Evolutionary conservation across 1,284 basidiomycete species (phyloP).

Genomic region (Phaffia rhodozyma): DNA sequence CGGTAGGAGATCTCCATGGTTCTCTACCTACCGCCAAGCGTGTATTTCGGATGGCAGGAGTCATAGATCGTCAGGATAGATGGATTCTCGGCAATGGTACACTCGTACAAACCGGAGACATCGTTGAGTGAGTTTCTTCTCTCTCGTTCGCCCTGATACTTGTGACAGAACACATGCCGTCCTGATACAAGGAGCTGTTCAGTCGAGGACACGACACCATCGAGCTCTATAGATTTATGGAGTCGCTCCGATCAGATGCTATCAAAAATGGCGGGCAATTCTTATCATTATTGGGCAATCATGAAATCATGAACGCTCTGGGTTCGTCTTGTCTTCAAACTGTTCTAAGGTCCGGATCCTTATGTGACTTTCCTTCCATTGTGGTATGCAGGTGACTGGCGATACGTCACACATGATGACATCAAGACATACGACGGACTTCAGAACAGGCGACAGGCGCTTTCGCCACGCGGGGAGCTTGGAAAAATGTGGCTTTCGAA

Average conservation of each 20-base stretch:
- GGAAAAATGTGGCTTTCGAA: slow-evolving; percentile 14
- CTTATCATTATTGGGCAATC: slow-evolving; percentile 16
- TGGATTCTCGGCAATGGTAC: slow-evolving; percentile 3
- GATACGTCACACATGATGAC: slow-evolving; percentile 36
- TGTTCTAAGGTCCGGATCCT: background rate
- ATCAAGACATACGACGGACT: slow-evolving; percentile 29
- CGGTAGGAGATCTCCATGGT: slow-evolving; percentile 15
- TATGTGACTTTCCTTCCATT: background rate
- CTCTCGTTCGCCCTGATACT: background rate
- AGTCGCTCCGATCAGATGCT: slow-evolving; percentile 25
- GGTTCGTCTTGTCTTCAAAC: background rate
- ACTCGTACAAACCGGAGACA: slow-evolving; percentile 29
- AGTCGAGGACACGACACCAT: slow-evolving; percentile 27
- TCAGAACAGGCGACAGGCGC: slow-evolving; percentile 21
- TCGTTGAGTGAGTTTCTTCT: slow-evolving; percentile 22
- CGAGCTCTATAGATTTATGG: slow-evolving; percentile 26
- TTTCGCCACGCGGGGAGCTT: slow-evolving; percentile 18
- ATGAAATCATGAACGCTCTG: slow-evolving; percentile 20
- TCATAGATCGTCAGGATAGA: slow-evolving; percentile 4
- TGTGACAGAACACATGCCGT: background rate
- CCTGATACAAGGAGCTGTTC: background rate
- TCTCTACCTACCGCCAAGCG: slow-evolving; percentile 2
- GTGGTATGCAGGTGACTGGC: slow-evolving; percentile 34
- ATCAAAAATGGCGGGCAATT: slow-evolving; percentile 25
- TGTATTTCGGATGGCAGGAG: slow-evolving; percentile 12